Conservation (phyloP, 805 yeast genomes). For the Monosporozyma siamensis region DNA sequence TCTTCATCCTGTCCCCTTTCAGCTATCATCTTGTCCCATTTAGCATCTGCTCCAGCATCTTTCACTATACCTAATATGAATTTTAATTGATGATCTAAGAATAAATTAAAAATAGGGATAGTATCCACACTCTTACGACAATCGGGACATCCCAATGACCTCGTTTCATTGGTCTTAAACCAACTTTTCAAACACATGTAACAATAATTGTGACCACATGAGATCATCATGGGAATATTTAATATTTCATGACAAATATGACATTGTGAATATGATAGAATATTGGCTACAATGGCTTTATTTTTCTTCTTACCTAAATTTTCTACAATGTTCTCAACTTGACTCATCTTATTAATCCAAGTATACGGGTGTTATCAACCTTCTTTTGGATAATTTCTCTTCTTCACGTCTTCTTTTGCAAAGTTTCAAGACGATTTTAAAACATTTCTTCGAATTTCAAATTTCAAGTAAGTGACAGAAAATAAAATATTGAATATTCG, state of each 20-base stretch:
- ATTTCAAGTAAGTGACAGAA: not conserved
- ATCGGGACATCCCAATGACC: conserved; percentile 55
- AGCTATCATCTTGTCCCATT: conserved; percentile 10
- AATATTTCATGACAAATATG: conserved; percentile 62
- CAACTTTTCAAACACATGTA: conserved; percentile 56
- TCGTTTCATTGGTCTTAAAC: conserved; percentile 36
- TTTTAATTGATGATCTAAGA: conserved; percentile 39
- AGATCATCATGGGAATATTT: conserved; percentile 52
- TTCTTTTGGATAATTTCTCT: too few relatives aligned
- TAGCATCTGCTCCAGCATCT: conserved; percentile 7
- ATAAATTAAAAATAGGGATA: conserved; percentile 46
- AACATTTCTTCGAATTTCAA: too few relatives aligned
- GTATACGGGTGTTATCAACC: too few relatives aligned
- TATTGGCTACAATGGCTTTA: conserved; percentile 10
- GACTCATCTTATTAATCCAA: conserved; percentile 1
- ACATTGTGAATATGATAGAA: conserved; percentile 35
- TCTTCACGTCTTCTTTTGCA: too few relatives aligned
- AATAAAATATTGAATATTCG: too few relatives aligned
- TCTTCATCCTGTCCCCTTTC: conserved; percentile 15
- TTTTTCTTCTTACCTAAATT: conserved; percentile 9
- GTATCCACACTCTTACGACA: conserved; percentile 44
- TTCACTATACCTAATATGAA: conserved; percentile 32
- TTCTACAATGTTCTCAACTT: not conserved
- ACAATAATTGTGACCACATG: conserved; percentile 72
- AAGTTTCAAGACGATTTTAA: too few relatives aligned